phyloP scores from a whole-genome alignment of 176 grass and related monocot genomes.

The Elymus sibiricus region DNA sequence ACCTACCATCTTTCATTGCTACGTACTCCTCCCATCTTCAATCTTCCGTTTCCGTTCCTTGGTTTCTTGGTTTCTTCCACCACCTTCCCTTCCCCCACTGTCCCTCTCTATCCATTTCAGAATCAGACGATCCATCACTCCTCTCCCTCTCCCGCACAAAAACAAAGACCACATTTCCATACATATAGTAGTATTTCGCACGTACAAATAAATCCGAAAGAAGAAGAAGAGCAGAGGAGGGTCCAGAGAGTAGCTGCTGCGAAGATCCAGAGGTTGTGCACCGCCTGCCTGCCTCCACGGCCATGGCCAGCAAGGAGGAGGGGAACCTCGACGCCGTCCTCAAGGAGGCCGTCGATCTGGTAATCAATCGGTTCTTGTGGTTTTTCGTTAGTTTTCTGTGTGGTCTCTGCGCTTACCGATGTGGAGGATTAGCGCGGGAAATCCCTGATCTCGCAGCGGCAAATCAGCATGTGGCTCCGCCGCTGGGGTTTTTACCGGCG shows the following conservation, averaged over 20 bases:
- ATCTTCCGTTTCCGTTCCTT: too few relatives aligned
- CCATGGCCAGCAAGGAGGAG: conserved; percentile 44
- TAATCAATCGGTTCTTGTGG: background rate
- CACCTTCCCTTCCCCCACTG: background rate
- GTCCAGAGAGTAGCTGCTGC: background rate
- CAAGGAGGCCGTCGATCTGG: conserved; percentile 50
- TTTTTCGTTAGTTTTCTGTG: background rate
- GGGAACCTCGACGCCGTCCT: conserved; percentile 52
- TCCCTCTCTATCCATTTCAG: conserved; percentile 16
- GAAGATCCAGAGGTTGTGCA: background rate
- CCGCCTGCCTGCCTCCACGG: background rate
- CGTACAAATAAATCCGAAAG: conserved; percentile 8
- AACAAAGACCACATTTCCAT: background rate
- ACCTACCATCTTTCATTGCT: too few relatives aligned
- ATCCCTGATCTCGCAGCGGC: background rate
- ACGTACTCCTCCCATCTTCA: too few relatives aligned
- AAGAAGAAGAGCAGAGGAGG: background rate
- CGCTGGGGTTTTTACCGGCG: background rate
- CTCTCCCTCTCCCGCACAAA: background rate
- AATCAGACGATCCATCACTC: background rate
- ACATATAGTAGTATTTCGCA: background rate
- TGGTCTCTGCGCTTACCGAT: background rate
- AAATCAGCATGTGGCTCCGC: background rate
- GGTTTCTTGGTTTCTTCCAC: background rate
- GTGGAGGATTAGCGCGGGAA: background rate